A percentile compares a stretch with the other conserved stretches of the same genome.
phyloP scores from a whole-genome alignment of 176 grass and related monocot genomes.

The Rhynchospora breviuscula region DNA sequence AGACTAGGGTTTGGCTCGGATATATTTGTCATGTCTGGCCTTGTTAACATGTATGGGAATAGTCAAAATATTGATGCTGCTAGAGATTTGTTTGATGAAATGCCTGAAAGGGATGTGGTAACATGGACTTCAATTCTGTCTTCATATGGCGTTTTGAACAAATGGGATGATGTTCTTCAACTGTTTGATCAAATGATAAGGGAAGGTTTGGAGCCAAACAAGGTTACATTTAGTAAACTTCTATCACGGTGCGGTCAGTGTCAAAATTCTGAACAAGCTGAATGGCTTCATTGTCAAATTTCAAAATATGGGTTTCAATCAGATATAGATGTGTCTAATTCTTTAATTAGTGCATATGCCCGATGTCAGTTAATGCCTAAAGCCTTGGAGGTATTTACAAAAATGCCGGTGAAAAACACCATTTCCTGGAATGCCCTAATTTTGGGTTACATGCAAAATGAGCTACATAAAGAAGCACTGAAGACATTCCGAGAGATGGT shows the following conservation, averaged over 20 bases:
- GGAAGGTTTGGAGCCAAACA: constrained; percentile 49
- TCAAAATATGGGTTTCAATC: constrained; percentile 36
- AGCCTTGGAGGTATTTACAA: constrained; percentile 42
- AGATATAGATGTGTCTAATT: constrained; percentile 51
- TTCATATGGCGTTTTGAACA: constrained; percentile 34
- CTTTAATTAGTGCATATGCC: constrained; percentile 50
- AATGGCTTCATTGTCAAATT: constrained; percentile 49
- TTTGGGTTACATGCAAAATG: constrained; percentile 50
- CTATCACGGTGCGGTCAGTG: constrained; percentile 49
- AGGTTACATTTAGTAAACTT: constrained; percentile 49
- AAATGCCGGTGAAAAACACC: constrained; percentile 44
- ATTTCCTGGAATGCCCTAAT: constrained; percentile 70
- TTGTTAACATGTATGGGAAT: constrained; percentile 39
- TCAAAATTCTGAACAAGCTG: constrained; percentile 33
- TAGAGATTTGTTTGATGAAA: constrained; percentile 59
- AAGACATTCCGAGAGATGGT: constrained; percentile 45
- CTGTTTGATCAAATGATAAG: constrained; percentile 57
- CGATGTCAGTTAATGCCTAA: constrained; percentile 42
- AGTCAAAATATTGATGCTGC: constrained; percentile 31
- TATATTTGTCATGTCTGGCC: constrained; percentile 62
- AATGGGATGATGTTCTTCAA: constrained; percentile 36
- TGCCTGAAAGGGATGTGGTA: constrained; percentile 61
- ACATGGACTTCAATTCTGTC: constrained; percentile 82
- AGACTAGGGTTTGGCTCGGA: constrained; percentile 46
- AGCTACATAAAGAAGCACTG: constrained; percentile 38